A percentile compares a stretch with the other conserved stretches of the same genome.
phyloP scores from a whole-genome alignment of 2,329 filamentous ascomycete genomes.

The Ceratocystis cubensis region DNA sequence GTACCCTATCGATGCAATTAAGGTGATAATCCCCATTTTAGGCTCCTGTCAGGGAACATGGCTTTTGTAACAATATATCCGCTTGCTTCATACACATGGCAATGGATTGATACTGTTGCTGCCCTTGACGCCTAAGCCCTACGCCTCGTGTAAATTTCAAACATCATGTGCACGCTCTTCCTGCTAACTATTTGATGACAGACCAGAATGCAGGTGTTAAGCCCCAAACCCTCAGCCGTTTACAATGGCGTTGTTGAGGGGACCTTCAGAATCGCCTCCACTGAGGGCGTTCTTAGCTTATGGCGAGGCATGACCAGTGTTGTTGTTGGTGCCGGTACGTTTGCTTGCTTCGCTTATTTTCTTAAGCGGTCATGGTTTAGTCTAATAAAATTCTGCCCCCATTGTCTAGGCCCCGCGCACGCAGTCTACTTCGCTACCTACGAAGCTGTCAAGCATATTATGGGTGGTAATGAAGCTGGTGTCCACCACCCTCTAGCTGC shows the following conservation, averaged over 20 bases:
- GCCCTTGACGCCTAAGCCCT: not conserved
- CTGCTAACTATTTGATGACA: conserved; percentile 30
- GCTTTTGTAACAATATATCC: no score
- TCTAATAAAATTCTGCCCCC: conserved; percentile 22
- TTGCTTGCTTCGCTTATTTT: not conserved
- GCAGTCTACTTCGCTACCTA: conserved; percentile 98
- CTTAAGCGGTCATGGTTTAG: conserved; percentile 13
- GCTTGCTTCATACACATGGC: no score
- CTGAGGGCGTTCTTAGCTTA: conserved; percentile 79
- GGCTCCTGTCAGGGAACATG: no score
- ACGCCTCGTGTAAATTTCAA: not conserved
- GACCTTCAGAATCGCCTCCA: conserved; percentile 79
- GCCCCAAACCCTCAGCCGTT: conserved; percentile 64
- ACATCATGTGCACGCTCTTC: not conserved
- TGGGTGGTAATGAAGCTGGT: conserved; percentile 79
- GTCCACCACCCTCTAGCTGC: conserved; percentile 88
- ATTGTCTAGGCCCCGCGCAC: conserved; percentile 69
- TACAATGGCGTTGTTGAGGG: conserved; percentile 88
- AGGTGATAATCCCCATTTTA: conserved; percentile 44
- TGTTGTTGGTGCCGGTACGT: conserved; percentile 79
- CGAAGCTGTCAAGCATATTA: conserved; percentile 89
- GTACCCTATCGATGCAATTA: conserved; percentile 96
- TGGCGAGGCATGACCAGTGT: conserved; percentile 97
- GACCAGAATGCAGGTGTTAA: conserved; percentile 97
- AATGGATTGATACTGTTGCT: not conserved